Evolutionary conservation across 805 yeast species (phyloP), one percentile per base, ranked within the genome.

Genomic region (Kuraishia molischiana): DNA sequence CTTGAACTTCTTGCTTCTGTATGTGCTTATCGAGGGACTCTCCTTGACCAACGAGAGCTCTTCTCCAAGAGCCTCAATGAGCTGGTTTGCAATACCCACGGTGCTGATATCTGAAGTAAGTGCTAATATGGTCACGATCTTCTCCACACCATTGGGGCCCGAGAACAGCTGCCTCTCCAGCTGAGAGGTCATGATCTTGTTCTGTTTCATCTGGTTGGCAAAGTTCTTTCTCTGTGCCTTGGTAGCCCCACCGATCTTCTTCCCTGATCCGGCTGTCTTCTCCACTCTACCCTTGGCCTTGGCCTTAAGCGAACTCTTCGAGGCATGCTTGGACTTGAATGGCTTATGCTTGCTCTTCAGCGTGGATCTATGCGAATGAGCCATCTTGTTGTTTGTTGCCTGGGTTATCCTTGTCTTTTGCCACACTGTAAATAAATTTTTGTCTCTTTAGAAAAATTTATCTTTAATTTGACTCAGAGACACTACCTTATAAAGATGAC

Each of bases 311-410:
- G 87, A 75, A 42, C 95, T 83, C 54, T 92, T 92, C 11, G 95
- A 75, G 17, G 95, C 74, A 66, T 92, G 98, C 54, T 79, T 83
- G 2, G 95, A 75, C 56, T 92, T 94, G 70, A 86, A 94, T 8
- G 89, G 72, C 63, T 92, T 92, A 52, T 90, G 95, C 35, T 78
- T 78, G 53, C 79, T 79, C 59, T 86, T 90, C 33, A 85, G 62
- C 3, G 95, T 77, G 10, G 90, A 69, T 55, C 97, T 74, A 22
- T 22, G 26, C 26, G 26, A 22, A 11, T 22, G 26, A 22, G 11
- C 26, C 26, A 22, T 22, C 26, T 11, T 22, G 10, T 22, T 8
- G n/a, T n/a, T n/a, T n/a, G n/a, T n/a, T n/a, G n/a, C n/a, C n/a
- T n/a, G n/a, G n/a, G n/a, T n/a, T n/a, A n/a, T n/a, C n/a, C n/a